Evolutionary conservation across 495 filamentous ascomycete species (phyloP), one percentile per base, ranked within the genome.

Genomic region (Glutinoglossum americanum): DNA sequence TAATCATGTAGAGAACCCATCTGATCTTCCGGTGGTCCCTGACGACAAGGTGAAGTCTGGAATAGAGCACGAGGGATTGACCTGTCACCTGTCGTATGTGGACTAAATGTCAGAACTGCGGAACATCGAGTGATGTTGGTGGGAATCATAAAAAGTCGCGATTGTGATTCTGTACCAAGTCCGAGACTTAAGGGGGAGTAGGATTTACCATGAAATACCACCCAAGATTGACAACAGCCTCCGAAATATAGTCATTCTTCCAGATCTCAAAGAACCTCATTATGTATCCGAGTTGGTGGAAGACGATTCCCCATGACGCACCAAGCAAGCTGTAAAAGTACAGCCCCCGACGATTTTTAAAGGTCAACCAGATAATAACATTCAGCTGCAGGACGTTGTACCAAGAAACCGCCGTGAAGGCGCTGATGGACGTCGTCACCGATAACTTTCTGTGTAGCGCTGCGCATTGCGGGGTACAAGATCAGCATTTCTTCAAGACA

Each of bases 271-370:
- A 71, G 53, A 66, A 64, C 9, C 60, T 62, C 27, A 73, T 63
- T 23, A 75, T 63, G 48, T 71, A 66, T 58, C 66, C 67, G 0
- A 69, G 37, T 10, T 68, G 62, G 48, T 74, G 69, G 10, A 64
- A n/a, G 53, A 69, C 63, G 44, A 72, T 62, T 28, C 69, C 71
- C 32, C 71, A 71, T 0, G 76, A 75, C 3, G 70, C 70, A 41
- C 80, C 60, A 7, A 78, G 62, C 54, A 77, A 66, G 37, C 73
- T 72, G 76, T 77, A 80, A 62, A 80, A 81, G 67, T 81, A 80
- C 26, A 76, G 67, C 6, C 77, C 76, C 11, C 65, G 67, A 30
- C 73, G 74, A 49, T 72, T 70, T 28, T 72, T 69, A 58, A 81
- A 80, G 28, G 74, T 73, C 54, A 79, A 67, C 61, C 76, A 77